Conservation (phyloP, 2,329 filamentous ascomycete species). For the Helotiales sp. region DNA sequence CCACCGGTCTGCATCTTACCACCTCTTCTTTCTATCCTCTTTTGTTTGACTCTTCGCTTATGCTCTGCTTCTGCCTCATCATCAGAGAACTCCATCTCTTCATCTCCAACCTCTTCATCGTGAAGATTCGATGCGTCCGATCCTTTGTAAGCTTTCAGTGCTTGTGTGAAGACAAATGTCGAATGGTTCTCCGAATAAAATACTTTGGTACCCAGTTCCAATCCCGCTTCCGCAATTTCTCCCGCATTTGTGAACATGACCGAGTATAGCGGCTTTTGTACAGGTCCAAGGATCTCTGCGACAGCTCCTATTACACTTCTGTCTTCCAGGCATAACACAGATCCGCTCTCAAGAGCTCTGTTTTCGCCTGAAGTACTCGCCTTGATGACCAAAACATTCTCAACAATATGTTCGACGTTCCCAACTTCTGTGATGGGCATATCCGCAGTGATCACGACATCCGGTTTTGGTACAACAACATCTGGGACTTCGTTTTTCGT, state of each 20-base stretch:
- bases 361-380: slow-evolving; percentile 81
- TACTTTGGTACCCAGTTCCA: slow-evolving; percentile 72
- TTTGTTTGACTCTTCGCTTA: slow-evolving; percentile 71
- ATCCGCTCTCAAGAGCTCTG: slow-evolving; percentile 82
- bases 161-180: slow-evolving; percentile 84
- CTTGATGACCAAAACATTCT: slow-evolving; percentile 78
- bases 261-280: slow-evolving; percentile 85
- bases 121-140: slow-evolving; percentile 94
- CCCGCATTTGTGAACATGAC: slow-evolving; percentile 73
- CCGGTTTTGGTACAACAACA: slow-evolving; percentile 71
- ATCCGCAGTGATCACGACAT: slow-evolving; percentile 76
- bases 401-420: slow-evolving; percentile 75
- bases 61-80: slow-evolving; percentile 91
- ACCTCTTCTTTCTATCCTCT: slow-evolving; percentile 61
- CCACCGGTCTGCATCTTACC: slow-evolving; percentile 53
- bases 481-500: slow-evolving; percentile 82
- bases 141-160: slow-evolving; percentile 78
- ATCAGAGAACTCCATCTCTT: slow-evolving; percentile 94
- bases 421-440: slow-evolving; percentile 81
- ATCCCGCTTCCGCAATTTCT: slow-evolving; percentile 68
- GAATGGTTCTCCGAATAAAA: slow-evolving; percentile 83
- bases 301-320: slow-evolving; percentile 79
- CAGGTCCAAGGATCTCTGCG: slow-evolving; percentile 84
- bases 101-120: slow-evolving; percentile 85
- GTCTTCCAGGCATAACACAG: slow-evolving; percentile 79